Conservation (phyloP, 306 rosid species). For the Rosa persica region DNA sequence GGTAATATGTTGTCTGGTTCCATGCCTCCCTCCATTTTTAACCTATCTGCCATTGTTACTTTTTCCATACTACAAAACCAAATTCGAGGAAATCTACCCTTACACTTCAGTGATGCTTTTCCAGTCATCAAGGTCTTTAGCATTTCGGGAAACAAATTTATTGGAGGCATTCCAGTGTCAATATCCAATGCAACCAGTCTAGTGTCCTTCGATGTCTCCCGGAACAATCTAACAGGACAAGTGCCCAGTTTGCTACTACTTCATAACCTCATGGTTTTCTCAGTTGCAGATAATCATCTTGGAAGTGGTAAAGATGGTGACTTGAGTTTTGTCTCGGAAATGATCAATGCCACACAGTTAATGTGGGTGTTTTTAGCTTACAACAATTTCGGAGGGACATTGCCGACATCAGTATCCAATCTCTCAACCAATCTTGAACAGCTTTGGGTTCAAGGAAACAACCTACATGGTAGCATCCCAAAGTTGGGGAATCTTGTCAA, state of each 20-base stretch:
- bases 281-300: neutral
- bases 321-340: neutral
- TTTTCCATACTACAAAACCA: neutral
- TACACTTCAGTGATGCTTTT: neutral
- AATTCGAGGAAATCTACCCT: neutral
- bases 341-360: neutral
- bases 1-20: constrained; percentile 5
- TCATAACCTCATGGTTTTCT: neutral
- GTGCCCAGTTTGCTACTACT: neutral
- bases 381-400: neutral
- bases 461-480: neutral
- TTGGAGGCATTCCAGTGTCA: neutral
- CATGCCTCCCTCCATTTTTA: constrained; percentile 24
- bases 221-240: neutral
- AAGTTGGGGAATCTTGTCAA: neutral
- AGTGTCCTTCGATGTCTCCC: neutral
- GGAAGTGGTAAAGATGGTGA: neutral
- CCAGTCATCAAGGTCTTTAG: neutral
- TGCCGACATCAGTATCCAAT: neutral
- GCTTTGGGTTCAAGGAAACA: neutral
- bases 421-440: neutral
- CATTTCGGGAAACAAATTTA: neutral
- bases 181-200: constrained; percentile 1
- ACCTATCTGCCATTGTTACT: neutral
- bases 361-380: fast-evolving